These are phyloP conservation scores for Hanseniaspora lindneri DNA, from an alignment of 805 yeast genomes.

Conservation along the genomic window DNA sequence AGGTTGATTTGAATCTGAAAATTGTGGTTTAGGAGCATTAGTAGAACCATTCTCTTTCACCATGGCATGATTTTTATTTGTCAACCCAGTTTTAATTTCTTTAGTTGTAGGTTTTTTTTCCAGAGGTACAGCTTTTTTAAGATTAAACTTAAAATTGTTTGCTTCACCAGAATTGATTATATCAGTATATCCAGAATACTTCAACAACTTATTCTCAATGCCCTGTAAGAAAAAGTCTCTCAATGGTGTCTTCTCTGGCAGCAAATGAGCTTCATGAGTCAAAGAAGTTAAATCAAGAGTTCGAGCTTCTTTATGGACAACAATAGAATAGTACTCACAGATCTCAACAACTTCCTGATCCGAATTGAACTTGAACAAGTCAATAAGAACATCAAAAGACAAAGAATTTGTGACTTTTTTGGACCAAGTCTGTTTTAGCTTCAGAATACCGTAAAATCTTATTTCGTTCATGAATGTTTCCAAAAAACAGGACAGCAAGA, in stretches of 20 bases:
- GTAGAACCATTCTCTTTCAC: too few relatives aligned
- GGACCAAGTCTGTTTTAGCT: constrained; percentile 57
- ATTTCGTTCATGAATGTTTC: constrained; percentile 75
- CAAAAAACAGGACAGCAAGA: constrained; percentile 56
- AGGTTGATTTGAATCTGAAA: too few relatives aligned
- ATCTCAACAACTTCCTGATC: constrained; percentile 42
- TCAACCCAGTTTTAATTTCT: not conserved
- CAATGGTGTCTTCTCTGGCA: constrained; percentile 33
- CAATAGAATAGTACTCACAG: constrained; percentile 53
- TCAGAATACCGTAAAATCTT: constrained; percentile 57
- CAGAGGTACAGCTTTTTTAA: too few relatives aligned
- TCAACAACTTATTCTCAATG: constrained; percentile 32
- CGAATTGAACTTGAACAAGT: constrained; percentile 57
- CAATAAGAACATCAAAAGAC: constrained; percentile 36
- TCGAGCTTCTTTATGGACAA: constrained; percentile 30
- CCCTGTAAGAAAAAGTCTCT: constrained; percentile 37
- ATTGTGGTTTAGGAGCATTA: too few relatives aligned
- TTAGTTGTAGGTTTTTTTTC: not conserved
- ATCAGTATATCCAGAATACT: constrained; percentile 24
- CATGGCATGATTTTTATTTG: not conserved
- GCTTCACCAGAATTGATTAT: constrained; percentile 34
- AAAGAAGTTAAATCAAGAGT: constrained; percentile 37
- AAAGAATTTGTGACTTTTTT: constrained; percentile 53
- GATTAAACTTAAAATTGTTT: constrained; percentile 17
- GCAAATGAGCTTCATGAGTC: constrained; percentile 29